Base-by-base conservation (phyloP, 2,329 filamentous ascomycete species). In the Fusarium pseudocircinatum region DNA sequence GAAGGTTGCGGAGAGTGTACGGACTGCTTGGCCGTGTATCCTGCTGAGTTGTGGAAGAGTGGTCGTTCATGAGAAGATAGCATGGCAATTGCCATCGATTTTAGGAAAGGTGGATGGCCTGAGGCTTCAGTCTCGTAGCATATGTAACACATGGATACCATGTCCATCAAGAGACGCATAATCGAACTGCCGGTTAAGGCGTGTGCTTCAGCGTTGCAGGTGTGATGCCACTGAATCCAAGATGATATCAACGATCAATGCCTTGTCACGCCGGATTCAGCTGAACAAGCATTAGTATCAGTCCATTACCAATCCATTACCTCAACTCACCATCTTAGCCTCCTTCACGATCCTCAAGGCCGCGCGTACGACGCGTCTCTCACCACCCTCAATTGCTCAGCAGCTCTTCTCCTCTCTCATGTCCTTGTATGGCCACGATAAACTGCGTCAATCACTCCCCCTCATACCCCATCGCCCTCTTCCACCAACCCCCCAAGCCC, bases 401-500 rank as follows among this genome's bases (percentile, higher is more conserved):
- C 70, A 43, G 28, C 60, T 37, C 14, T 20, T 24, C 18, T 36
- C n/a, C 32, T 50, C 49, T 36, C 8, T 22, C 32, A 26, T 52
- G n/a, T 36, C 32, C 18, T 26, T 4, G 8, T 20, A 26, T 36
- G 4, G 18, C 18, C n/a, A 36, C 16, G 5, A 20, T 15, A 5
- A 22, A 18, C 34, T 28, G 11, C 11, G 1, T 18, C 50, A 18
- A 18, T 58, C 15, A 58, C 12, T 37, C 54, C 30, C 54, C 52
- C 15, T 72, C 74, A 53, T 84, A 91, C 18, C 90, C 90, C 92
- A 94, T 94, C 1, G 86, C 91, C 53, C 83, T 86, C 76, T 88
- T 88, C 91, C 91, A 94, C 92, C 92, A 94, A 1, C 76, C 79
- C 72, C 84, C 84, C 10, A 93, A 79, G 0, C 90, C 90, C 53